Evolutionary conservation across 2,329 filamentous ascomycete genomes (phyloP).

Genomic region (Fusarium pseudonygamai): DNA sequence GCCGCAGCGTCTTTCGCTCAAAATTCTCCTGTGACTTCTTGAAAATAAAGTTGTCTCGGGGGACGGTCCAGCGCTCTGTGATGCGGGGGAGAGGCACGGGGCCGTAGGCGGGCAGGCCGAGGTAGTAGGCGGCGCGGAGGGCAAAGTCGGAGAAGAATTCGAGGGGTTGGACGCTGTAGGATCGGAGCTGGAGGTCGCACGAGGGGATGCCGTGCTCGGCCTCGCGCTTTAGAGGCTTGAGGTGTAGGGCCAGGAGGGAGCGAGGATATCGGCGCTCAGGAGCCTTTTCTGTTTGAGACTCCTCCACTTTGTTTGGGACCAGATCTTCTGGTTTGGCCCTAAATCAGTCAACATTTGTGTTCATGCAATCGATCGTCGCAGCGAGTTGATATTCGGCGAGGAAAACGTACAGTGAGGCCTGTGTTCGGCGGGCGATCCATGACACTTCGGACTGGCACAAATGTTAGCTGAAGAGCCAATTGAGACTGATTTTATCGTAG

Average conservation of each 20-base stretch:
- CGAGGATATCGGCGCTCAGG: conserved; percentile 70
- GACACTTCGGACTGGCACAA: conserved; percentile 30
- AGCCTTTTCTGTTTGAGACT: conserved; percentile 19
- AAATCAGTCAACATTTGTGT: conserved; percentile 1
- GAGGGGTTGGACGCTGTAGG: conserved; percentile 88
- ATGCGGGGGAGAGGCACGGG: conserved; percentile 87
- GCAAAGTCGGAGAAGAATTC: conserved; percentile 97
- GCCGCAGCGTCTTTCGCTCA: conserved; percentile 85
- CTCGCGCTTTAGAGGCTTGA: conserved; percentile 81
- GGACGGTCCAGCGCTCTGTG: conserved; percentile 94
- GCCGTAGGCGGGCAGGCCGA: conserved; percentile 84
- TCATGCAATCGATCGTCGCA: not conserved
- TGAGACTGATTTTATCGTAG: accelerated
- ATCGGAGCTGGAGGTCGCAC: conserved; percentile 92
- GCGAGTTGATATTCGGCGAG: not conserved
- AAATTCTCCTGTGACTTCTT: conserved; percentile 99
- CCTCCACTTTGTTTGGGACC: conserved; percentile 23
- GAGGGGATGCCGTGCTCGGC: conserved; percentile 81
- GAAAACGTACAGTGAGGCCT: conserved; percentile 42
- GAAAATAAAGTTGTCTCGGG: conserved; percentile 87
- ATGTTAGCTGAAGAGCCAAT: conserved; percentile 17
- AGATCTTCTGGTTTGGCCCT: conserved; percentile 34
- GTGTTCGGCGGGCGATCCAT: conserved; percentile 39
- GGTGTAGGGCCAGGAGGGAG: conserved; percentile 84
- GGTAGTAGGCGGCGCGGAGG: conserved; percentile 92